Evolutionary conservation across 371 early-diverging fungal genomes (phyloP).

Genomic region (Pancytospora philotis): DNA sequence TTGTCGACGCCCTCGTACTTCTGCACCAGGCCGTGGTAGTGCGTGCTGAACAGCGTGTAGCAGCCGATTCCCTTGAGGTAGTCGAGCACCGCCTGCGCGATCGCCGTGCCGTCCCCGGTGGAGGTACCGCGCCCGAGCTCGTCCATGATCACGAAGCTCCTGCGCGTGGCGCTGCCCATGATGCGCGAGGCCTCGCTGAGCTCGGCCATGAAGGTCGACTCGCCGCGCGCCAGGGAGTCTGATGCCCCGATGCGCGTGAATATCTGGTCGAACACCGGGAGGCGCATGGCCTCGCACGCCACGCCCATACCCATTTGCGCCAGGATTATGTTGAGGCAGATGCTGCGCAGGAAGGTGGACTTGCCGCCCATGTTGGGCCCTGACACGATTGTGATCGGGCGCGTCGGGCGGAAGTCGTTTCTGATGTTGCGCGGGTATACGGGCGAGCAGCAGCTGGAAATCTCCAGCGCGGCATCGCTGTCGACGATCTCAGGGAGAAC

Average conservation of each 20-base stretch:
- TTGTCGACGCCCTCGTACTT: conserved; percentile 62
- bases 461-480: conserved; percentile 65
- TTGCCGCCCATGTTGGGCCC: conserved; percentile 96
- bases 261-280: conserved; percentile 75
- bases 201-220: conserved; percentile 98
- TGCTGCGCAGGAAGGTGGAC: conserved; percentile 67
- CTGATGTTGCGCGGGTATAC: conserved; percentile 70
- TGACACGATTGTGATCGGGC: conserved; percentile 78
- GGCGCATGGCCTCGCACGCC: conserved; percentile 63
- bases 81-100: conserved; percentile 79
- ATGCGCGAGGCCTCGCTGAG: conserved; percentile 84
- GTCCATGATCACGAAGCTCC: conserved; percentile 90
- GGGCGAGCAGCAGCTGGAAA: conserved; percentile 42
- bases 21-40: conserved; percentile 78
- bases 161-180: conserved; percentile 73
- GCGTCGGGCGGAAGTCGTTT: conserved; percentile 64
- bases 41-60: conserved; percentile 78
- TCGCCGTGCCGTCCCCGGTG: conserved; percentile 90
- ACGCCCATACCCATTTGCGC: conserved; percentile 93
- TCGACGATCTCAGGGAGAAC: conserved; percentile 14
- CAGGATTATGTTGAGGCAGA: conserved; percentile 86
- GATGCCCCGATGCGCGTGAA: conserved; percentile 67
- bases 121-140: conserved; percentile 96
- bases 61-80: conserved; percentile 63
- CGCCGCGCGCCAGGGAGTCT: conserved; percentile 69